Percentiles rank a stretch among this genome's conserved stretches.
phyloP scores from a whole-genome alignment of 1,284 basidiomycete species.

The Sporisorium graminicola region DNA sequence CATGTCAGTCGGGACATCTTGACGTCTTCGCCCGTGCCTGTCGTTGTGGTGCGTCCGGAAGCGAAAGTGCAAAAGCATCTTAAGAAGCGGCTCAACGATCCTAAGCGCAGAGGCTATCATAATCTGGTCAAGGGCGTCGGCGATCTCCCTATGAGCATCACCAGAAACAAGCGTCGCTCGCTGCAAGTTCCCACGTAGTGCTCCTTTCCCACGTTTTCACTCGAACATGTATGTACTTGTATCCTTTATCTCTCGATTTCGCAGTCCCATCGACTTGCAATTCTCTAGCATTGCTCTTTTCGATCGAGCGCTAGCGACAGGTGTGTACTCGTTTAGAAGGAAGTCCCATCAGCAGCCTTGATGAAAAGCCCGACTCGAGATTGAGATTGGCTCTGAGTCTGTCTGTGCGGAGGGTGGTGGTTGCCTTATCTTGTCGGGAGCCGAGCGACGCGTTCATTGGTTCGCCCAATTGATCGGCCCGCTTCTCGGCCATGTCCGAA shows the following conservation, averaged over 20 bases:
- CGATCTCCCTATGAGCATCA: slow-evolving; percentile 58
- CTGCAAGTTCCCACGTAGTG: slow-evolving; percentile 30
- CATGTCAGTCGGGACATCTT: slow-evolving; percentile 64
- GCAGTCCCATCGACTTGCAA: slow-evolving; percentile 1
- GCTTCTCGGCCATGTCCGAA: slow-evolving; percentile 19
- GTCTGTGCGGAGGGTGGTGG: slow-evolving; percentile 14
- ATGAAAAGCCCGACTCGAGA: background rate
- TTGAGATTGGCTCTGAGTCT: too few species aligned
- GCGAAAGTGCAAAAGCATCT: slow-evolving; percentile 68
- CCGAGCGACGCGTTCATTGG: slow-evolving; percentile 25
- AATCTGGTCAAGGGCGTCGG: slow-evolving; percentile 57
- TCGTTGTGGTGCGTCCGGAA: slow-evolving; percentile 68
- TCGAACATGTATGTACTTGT: slow-evolving; percentile 4
- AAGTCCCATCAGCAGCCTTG: too few species aligned
- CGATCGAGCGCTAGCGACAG: background rate
- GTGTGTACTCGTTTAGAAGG: background rate
- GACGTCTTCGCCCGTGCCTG: slow-evolving; percentile 66
- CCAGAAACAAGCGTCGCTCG: slow-evolving; percentile 47
- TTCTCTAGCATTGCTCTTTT: background rate
- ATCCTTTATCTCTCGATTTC: slow-evolving; percentile 13
- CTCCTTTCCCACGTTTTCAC: background rate
- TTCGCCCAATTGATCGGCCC: slow-evolving; percentile 11
- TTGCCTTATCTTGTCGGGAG: slow-evolving; percentile 16
- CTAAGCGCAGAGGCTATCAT: slow-evolving; percentile 65
- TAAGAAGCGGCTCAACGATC: slow-evolving; percentile 65